These are phyloP conservation scores for Zanthoxylum bungeanum DNA, from an alignment of 345 rosid genomes.

Conservation along the genomic window DNA sequence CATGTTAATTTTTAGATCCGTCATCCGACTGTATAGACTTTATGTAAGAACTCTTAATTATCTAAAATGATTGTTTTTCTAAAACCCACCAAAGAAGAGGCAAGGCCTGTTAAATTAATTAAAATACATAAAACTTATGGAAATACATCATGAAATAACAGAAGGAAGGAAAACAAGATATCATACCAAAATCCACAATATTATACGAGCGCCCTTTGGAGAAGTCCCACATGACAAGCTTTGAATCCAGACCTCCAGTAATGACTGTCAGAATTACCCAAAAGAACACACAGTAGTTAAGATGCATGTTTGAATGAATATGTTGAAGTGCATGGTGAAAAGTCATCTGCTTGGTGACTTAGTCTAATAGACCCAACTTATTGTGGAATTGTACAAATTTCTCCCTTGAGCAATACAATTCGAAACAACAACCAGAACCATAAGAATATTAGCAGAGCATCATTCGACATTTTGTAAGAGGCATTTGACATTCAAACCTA, in stretches of 20 bases:
- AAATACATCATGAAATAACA: neutral
- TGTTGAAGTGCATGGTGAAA: neutral
- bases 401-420: neutral
- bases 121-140: neutral
- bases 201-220: slow-evolving; percentile 72
- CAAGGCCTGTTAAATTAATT: neutral
- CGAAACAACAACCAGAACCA: slow-evolving; percentile 3
- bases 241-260: slow-evolving; percentile 90
- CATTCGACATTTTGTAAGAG: neutral
- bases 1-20: neutral
- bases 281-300: neutral
- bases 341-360: neutral
- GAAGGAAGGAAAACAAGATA: neutral
- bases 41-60: neutral
- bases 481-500: neutral
- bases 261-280: slow-evolving; percentile 43
- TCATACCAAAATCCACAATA: slow-evolving; percentile 70
- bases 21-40: neutral
- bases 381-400: neutral
- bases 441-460: neutral
- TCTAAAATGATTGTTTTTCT: neutral
- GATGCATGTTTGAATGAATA: slow-evolving; percentile 3
- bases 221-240: slow-evolving; percentile 91
- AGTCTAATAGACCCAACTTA: neutral
- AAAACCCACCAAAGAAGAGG: neutral